phyloP scores from a whole-genome alignment of 1,284 basidiomycete species.

The Boletus semigastroideus region DNA sequence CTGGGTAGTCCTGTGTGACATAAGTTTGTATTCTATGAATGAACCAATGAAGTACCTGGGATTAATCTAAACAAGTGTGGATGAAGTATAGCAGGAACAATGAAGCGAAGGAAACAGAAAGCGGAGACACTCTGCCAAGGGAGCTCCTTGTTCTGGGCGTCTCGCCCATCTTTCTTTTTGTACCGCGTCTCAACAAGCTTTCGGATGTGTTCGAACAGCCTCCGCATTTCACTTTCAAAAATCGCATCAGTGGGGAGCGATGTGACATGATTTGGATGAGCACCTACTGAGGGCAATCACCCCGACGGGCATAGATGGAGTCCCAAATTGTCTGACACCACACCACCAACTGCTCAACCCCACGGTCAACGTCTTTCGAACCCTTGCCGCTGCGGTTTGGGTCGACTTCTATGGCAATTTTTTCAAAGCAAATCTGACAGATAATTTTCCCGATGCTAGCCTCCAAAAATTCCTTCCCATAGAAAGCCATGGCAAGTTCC shows the following conservation, averaged over 20 bases:
- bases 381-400: constrained; percentile 60
- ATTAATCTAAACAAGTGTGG: constrained; percentile 76
- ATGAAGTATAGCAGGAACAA: constrained; percentile 77
- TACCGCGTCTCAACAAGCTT: constrained; percentile 68
- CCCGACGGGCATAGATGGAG: constrained; percentile 69
- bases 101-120: constrained; percentile 82
- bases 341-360: constrained; percentile 65
- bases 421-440: constrained; percentile 66
- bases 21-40: constrained; percentile 6
- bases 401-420: constrained; percentile 77
- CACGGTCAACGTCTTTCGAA: constrained; percentile 60
- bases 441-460: constrained; percentile 69
- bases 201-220: constrained; percentile 70
- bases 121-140: constrained; percentile 82
- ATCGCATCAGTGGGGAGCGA: constrained; percentile 14
- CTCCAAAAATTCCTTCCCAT: constrained; percentile 75
- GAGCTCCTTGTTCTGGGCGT: constrained; percentile 52
- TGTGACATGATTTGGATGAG: not conserved
- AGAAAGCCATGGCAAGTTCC: constrained; percentile 74
- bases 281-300: constrained; percentile 73
- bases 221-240: constrained; percentile 65
- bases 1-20: constrained; percentile 57
- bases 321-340: constrained; percentile 82
- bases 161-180: constrained; percentile 37
- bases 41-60: constrained; percentile 49